Evolutionary conservation across 345 rosid species (phyloP), one percentile per base, ranked within the genome.

Genomic region (Microcos paniculata): DNA sequence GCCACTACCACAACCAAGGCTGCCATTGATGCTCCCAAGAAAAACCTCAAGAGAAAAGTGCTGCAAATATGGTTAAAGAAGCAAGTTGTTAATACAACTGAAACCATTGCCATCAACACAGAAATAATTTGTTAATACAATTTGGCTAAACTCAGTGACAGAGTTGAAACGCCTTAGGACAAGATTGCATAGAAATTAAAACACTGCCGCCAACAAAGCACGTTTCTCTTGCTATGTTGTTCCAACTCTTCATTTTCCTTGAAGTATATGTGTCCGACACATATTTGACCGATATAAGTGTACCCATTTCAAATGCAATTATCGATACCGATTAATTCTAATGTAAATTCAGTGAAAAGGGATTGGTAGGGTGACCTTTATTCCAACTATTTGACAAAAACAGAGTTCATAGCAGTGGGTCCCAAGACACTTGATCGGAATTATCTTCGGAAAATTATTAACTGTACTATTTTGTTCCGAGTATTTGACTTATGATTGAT

Each of bases 1-100:
- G 59, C 61, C 26, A 81, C 38, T 16, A 48, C 15, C 72, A 48
- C 16, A 70, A 56, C 62, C 62, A 79, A 67, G 74, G 79, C 64
- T 82, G 81, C 83, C 77, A 58, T 82, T 68, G 72, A 48, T 69
- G 58, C 72, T 49, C 43, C 72, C 72, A 30, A 49, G 72, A 66
- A 66, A 66, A 43, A 42, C 28, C 70, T 43, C 53, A 66, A 43
- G 6, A n/a, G 35, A 15, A 9, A 33, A 30, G 33, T 43, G 38
- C 55, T 66, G 71, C 55, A 66, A 66, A 42, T 35, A 24, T 24
- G 55, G 55, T 46, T 35, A 45, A 24, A 67, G 23, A 46, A 26
- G 55, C 11, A 11, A 64, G 8, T 57, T 56, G 16, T 24, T 53
- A 8, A 21, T 53, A n/a, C 61, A 58, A 26, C 13, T 26, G 3